phyloP scores from a whole-genome alignment of 306 rosid genomes.

The Mimosa bimucronata region DNA sequence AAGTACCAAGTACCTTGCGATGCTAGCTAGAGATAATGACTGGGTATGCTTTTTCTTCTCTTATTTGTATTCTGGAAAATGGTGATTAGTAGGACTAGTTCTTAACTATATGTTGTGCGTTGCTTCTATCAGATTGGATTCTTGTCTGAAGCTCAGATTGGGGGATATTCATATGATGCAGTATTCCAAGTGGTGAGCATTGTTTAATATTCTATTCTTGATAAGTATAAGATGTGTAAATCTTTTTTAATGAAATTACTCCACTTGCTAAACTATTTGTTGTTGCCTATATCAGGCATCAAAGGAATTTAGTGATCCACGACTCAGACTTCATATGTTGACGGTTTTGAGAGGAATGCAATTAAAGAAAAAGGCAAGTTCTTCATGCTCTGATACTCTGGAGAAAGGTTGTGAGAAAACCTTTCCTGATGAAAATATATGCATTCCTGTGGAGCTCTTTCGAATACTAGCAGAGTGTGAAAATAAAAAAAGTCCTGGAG shows the following conservation, averaged over 20 bases:
- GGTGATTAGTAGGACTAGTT: slow-evolving; percentile 26
- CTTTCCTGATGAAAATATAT: slow-evolving; percentile 64
- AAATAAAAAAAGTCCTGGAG: slow-evolving; percentile 74
- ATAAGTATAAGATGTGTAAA: slow-evolving; percentile 16
- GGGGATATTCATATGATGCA: slow-evolving; percentile 84
- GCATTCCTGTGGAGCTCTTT: slow-evolving; percentile 85
- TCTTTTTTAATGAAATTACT: slow-evolving; percentile 13
- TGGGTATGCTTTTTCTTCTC: slow-evolving; percentile 66
- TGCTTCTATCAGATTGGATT: slow-evolving; percentile 75
- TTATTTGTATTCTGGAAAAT: slow-evolving; percentile 25
- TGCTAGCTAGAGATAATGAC: slow-evolving; percentile 89
- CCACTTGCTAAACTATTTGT: slow-evolving; percentile 32
- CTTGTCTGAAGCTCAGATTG: slow-evolving; percentile 89
- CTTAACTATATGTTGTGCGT: slow-evolving; percentile 30
- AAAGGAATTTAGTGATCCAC: slow-evolving; percentile 86
- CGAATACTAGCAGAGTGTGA: slow-evolving; percentile 90
- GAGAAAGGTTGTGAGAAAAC: slow-evolving; percentile 60
- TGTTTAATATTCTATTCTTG: slow-evolving; percentile 27
- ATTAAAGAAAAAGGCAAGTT: slow-evolving; percentile 71
- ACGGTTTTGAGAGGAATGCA: slow-evolving; percentile 89
- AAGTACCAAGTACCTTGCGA: slow-evolving; percentile 84
- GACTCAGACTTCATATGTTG: slow-evolving; percentile 79
- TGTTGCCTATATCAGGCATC: slow-evolving; percentile 71
- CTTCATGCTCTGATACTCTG: slow-evolving; percentile 56
- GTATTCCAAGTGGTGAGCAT: slow-evolving; percentile 70